Evolutionary conservation across 306 rosid species (phyloP), one percentile per base, ranked within the genome.

Genomic region (Gillenia trifoliata): DNA sequence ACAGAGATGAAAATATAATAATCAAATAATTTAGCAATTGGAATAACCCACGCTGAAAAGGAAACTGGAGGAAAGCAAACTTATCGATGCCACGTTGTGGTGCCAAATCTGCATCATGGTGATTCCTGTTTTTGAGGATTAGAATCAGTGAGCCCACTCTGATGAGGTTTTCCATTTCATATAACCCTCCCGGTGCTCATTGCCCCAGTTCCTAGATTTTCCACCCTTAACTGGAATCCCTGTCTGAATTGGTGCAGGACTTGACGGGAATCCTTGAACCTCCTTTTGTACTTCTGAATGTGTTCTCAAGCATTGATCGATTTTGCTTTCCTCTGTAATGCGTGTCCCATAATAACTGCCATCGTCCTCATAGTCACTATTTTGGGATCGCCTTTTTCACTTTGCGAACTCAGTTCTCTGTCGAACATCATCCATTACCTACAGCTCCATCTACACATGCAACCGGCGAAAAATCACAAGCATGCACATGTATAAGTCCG

Each of bases 291-390:
- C 74, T 89, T 89, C 84, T 90, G 87, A 79, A 92, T 80, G 83
- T 95, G 99, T 60, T 92, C 99, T 73, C 97, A 26, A 95, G 93
- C 98, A 95, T 95, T 71, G 94, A 85, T 45, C 98, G 77, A 73
- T 95, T 92, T 66, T n/a, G n/a, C 88, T 83, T 57, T 95, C 98
- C 85, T 95, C 99, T 0, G 89, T 92, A 80, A 85, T 81, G 74
- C 49, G 88, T 25, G 89, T 73, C 75, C 85, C 63, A 54, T 81
- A 66, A 70, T 87, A 92, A 81, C 73, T 71, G 49, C 80, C 90
- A 84, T 74, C 89, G 13, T 90, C 96, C 80, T 87, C 90, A 43
- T 79, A 86, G 52, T 92, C 98, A 68, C 96, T 84, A 68, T 85
- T 90, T 33, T 70, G 81, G 74, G 93, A 82, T 83, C 82, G 47